Percentiles rank a stretch among this genome's conserved stretches.
Conservation (phyloP, 163 green algal species). For the Trebouxiophyceae sp. region DNA sequence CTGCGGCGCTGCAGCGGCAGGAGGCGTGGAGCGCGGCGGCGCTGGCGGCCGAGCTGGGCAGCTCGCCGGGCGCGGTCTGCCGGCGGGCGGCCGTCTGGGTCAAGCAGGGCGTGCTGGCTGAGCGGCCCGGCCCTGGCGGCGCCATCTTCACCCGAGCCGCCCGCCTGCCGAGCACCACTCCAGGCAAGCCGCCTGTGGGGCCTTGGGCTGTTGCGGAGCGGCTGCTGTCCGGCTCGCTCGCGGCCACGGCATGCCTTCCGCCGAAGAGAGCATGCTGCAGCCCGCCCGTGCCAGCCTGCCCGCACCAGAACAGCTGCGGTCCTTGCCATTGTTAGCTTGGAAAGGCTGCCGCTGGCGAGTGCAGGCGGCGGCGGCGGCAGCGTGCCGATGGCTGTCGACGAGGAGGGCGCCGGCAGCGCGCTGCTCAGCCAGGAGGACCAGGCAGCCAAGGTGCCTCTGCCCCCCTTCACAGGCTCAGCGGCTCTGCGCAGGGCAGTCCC, state of each 20-base stretch:
- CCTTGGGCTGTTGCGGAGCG: no score
- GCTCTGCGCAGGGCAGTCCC: neutral
- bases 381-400: conserved; percentile 5
- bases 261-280: no score
- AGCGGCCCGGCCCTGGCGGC: neutral
- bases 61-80: conserved; percentile 42
- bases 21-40: conserved; percentile 28
- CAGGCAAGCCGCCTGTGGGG: no score
- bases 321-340: no score
- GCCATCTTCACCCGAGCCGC: neutral
- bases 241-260: no score
- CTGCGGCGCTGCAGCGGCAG: no score
- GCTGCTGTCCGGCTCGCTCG: no score
- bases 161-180: neutral
- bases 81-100: conserved; percentile 76
- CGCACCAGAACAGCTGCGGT: no score
- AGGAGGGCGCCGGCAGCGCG: neutral
- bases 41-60: conserved; percentile 42
- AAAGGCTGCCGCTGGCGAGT: neutral
- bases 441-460: neutral
- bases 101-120: conserved; percentile 48
- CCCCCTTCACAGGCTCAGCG: neutral
- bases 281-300: no score
- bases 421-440: neutral
- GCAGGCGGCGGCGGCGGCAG: conserved; percentile 4